A percentile compares a stretch with the other conserved stretches of the same genome.
These are phyloP conservation scores for Beta lomatogona DNA, from an alignment of 179 eudicot genomes.

Conservation along the genomic window DNA sequence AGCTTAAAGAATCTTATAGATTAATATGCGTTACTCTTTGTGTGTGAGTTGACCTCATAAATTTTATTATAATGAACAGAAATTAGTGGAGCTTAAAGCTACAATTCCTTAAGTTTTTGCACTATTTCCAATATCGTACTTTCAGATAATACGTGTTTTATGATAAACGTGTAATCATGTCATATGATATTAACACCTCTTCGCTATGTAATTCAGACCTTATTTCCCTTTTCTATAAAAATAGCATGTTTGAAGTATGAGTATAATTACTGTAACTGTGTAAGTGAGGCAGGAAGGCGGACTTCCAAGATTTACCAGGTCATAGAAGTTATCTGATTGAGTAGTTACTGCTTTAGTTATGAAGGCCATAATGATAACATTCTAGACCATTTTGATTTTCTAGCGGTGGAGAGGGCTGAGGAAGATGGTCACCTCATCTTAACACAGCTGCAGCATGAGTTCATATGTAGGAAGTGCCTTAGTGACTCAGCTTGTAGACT, in stretches of 20 bases:
- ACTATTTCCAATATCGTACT: not conserved
- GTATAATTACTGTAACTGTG: not conserved
- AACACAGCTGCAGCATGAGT: not conserved
- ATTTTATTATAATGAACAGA: not conserved
- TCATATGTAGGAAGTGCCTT: not conserved
- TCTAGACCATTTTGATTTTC: not conserved
- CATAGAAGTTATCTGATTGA: not conserved
- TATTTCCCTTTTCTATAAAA: not conserved
- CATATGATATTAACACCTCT: not conserved
- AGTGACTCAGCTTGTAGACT: not conserved
- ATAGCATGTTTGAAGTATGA: not conserved
- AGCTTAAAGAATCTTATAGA: not conserved
- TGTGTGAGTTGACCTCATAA: not conserved
- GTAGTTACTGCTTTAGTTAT: not conserved
- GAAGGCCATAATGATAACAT: not conserved
- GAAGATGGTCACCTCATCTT: not conserved
- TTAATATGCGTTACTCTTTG: not conserved
- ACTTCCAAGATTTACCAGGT: not conserved
- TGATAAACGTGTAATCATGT: not conserved
- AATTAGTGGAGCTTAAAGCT: not conserved
- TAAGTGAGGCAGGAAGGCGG: not conserved
- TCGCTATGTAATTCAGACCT: not conserved
- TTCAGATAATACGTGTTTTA: not conserved
- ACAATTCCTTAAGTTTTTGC: not conserved
- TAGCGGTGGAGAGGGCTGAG: not conserved